Evolutionary conservation across 805 yeast genomes (phyloP).

Genomic region (Kuraishia molischiana): DNA sequence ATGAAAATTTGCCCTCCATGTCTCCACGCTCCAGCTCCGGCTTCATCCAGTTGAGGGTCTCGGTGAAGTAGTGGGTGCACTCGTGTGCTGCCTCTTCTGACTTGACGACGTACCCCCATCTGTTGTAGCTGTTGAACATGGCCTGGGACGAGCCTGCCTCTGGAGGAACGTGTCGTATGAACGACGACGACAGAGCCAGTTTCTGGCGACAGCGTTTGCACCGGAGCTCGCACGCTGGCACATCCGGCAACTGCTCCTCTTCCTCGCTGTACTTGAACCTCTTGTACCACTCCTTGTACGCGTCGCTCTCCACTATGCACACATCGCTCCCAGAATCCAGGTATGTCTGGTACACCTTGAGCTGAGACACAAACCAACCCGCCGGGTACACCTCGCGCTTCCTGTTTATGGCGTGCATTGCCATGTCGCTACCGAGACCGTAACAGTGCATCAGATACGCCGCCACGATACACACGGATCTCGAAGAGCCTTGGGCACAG

Average conservation of each 20-base stretch:
- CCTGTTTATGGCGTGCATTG: slow-evolving; percentile 68
- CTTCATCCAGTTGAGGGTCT: slow-evolving; percentile 92
- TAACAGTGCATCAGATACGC: slow-evolving; percentile 44
- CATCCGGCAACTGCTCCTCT: slow-evolving; percentile 7
- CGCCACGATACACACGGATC: slow-evolving; percentile 35
- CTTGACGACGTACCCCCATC: slow-evolving; percentile 26
- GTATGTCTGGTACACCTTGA: slow-evolving; percentile 46
- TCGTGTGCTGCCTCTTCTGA: slow-evolving; percentile 46
- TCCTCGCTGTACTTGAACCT: not conserved
- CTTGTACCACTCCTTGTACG: slow-evolving; percentile 31
- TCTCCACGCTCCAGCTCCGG: slow-evolving; percentile 62
- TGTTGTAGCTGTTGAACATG: slow-evolving; percentile 40
- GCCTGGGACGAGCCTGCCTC: slow-evolving; percentile 54
- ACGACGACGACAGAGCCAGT: slow-evolving; percentile 53
- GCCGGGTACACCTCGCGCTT: slow-evolving; percentile 64
- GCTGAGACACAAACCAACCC: slow-evolving; percentile 62
- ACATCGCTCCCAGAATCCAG: slow-evolving; percentile 22
- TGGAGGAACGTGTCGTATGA: slow-evolving; percentile 62
- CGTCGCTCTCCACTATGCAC: slow-evolving; percentile 7
- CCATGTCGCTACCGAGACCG: slow-evolving; percentile 45
- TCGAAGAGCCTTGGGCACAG: slow-evolving; percentile 42
- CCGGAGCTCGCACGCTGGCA: slow-evolving; percentile 31
- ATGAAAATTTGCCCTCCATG: slow-evolving; percentile 76
- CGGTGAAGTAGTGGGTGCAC: slow-evolving; percentile 83
- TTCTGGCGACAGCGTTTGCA: slow-evolving; percentile 77